Evolutionary conservation across 805 yeast species (phyloP).

Genomic region (fission yeast (Schizosaccharomyces pombe)): DNA sequence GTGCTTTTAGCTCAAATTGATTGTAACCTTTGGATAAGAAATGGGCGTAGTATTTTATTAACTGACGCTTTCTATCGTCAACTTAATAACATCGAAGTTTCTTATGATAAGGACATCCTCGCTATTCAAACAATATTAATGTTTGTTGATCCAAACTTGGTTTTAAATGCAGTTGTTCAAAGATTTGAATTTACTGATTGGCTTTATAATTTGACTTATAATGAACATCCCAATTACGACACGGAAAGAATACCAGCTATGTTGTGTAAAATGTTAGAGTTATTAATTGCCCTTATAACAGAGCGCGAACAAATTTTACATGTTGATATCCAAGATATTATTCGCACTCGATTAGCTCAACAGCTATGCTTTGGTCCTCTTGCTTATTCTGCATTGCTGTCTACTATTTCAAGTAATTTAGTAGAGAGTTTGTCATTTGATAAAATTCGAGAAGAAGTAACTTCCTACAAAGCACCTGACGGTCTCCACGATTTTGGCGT

Average conservation of each 20-base stretch:
- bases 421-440: constrained; percentile 54
- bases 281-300: constrained; percentile 40
- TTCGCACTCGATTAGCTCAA: constrained; percentile 48
- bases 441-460: constrained; percentile 28
- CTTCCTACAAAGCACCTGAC: constrained; percentile 38
- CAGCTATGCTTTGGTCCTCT: constrained; percentile 49
- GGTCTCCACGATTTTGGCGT: constrained; percentile 35
- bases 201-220: not conserved
- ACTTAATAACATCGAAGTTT: constrained; percentile 33
- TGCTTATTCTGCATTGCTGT: constrained; percentile 45
- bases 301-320: constrained; percentile 25
- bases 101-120: not conserved
- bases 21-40: constrained; percentile 83
- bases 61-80: constrained; percentile 62
- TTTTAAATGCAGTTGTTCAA: constrained; percentile 32
- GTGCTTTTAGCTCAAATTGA: constrained; percentile 66
- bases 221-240: constrained; percentile 11
- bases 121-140: not conserved
- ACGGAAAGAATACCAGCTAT: constrained; percentile 28
- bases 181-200: constrained; percentile 20
- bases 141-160: constrained; percentile 24
- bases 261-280: constrained; percentile 55
- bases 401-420: constrained; percentile 53
- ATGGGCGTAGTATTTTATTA: constrained; percentile 57
- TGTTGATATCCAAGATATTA: not conserved